These are phyloP conservation scores for Eimeria acervulina DNA, from an alignment of 169 alveolate species.

Conservation along the genomic window DNA sequence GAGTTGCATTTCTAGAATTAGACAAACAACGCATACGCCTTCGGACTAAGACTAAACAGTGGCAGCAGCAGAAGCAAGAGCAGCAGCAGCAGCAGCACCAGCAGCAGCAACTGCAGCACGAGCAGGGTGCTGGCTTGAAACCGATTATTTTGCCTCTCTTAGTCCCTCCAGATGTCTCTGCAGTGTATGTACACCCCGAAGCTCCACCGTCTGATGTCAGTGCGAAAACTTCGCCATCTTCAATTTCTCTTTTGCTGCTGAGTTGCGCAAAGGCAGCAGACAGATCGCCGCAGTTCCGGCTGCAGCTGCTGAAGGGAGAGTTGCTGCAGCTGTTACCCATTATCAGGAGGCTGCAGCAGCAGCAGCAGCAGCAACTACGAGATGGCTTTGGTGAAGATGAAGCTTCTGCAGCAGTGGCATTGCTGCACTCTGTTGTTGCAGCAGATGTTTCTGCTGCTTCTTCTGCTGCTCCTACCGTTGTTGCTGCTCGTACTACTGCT, in stretches of 20 bases:
- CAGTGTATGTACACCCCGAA: not conserved
- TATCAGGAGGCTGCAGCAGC: not conserved
- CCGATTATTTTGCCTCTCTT: conserved; percentile 19
- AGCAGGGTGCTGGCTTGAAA: not conserved
- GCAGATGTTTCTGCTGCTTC: conserved; percentile 7
- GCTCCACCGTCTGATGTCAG: not conserved
- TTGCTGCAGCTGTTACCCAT: not conserved
- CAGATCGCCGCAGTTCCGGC: not conserved
- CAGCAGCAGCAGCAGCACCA: conserved; percentile 18
- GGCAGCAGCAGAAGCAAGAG: conserved; percentile 24
- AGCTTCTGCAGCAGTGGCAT: not conserved
- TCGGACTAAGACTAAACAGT: not conserved
- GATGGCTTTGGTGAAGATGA: not conserved
- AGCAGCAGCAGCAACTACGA: conserved; percentile 9
- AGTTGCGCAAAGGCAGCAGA: not conserved
- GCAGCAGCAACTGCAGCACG: conserved; percentile 25
- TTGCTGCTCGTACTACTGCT: too few species aligned
- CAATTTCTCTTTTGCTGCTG: not conserved
- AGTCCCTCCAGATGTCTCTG: not conserved
- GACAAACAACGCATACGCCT: not conserved
- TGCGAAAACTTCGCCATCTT: not conserved
- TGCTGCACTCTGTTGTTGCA: conserved; percentile 31
- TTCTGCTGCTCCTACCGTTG: too few species aligned
- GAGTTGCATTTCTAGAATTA: not conserved
- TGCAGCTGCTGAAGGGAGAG: conserved; percentile 9